Conservation (phyloP, 305 asterid species). For the Fraxinus floribunda region DNA sequence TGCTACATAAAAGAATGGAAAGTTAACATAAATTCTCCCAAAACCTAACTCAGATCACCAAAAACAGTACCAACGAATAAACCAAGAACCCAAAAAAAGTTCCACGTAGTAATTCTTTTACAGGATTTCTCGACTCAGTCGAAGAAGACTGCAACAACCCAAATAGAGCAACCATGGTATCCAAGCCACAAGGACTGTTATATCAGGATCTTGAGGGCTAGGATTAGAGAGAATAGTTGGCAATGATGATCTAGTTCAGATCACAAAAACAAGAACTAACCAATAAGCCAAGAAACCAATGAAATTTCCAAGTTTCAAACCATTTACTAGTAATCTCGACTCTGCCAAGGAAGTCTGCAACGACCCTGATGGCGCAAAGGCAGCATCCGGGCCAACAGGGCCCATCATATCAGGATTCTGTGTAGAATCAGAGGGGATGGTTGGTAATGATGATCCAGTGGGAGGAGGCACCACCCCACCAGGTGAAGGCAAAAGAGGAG, state of each 20-base stretch:
- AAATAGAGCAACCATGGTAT: not conserved
- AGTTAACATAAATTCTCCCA: not conserved
- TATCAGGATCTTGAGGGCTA: not conserved
- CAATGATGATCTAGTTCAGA: conserved; percentile 18
- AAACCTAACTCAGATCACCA: not conserved
- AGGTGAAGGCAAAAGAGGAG: conserved; percentile 75
- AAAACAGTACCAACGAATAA: not conserved
- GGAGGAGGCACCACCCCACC: conserved; percentile 39
- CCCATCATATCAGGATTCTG: conserved; percentile 50
- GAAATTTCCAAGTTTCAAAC: conserved; percentile 9
- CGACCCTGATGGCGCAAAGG: conserved; percentile 50
- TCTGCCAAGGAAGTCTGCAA: conserved; percentile 48
- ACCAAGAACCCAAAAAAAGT: conserved; percentile 21
- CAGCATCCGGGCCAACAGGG: conserved; percentile 54
- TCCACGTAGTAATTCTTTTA: not conserved
- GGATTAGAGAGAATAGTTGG: conserved; percentile 12
- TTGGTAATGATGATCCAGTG: conserved; percentile 46
- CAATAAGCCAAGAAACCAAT: conserved; percentile 28
- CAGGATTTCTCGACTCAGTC: not conserved
- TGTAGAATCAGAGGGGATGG: conserved; percentile 70
- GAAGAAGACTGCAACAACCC: not conserved
- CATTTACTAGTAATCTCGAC: conserved; percentile 16
- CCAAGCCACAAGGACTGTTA: not conserved
- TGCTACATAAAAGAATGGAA: not conserved
- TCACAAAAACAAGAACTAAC: conserved; percentile 25